Evolutionary conservation across 1,139 yeast species (phyloP), one percentile per base, ranked within the genome.

Genomic region (Candida sp.): DNA sequence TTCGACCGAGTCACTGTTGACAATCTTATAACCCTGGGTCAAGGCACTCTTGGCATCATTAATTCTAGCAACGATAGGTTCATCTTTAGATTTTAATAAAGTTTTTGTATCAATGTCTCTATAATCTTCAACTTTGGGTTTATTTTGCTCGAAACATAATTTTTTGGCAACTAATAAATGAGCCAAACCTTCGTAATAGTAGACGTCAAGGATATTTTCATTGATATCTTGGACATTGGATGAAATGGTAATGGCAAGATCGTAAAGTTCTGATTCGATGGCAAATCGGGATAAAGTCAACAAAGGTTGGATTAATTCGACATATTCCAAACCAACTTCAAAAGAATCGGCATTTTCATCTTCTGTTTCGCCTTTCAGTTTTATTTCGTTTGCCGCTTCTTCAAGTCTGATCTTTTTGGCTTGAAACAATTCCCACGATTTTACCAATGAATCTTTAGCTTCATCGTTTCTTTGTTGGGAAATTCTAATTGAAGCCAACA

Each of bases 401-500:
- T 81, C 86, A 39, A 83, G 64, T 5, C 47, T 49, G n/a, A 68
- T 60, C 54, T 82, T 83, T 52, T 72, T 80, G 11, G 49, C 54
- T 40, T 73, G 73, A 57, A 84, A 88, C 42, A 86, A 70, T 22
- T 73, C 74, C 97, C 97, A 89, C 1, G 96, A 75, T 53, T 77
- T 77, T n/a, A 53, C 46, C 42, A 91, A 70, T 0, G 96, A 93
- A 30, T 75, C 73, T 44, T 68, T 65, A 4, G 98, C 98, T 15
- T 90, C 97, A 0, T 75, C 75, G 35, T 71, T 73, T 41, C 82
- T 72, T 58, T 85, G 93, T 63, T 95, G 99, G 5, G 97, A 87
- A 42, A 93, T 89, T 48, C 96, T 77, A 49, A 95, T 87, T 30
- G 96, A 89, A 3, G 97, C 91, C 48, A 91, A 70, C 33, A 87